A percentile compares a stretch with the other conserved stretches of the same genome.
These are phyloP conservation scores for Plenodomus tracheiphilus DNA, from an alignment of 2,329 filamentous ascomycete genomes.

Conservation along the genomic window DNA sequence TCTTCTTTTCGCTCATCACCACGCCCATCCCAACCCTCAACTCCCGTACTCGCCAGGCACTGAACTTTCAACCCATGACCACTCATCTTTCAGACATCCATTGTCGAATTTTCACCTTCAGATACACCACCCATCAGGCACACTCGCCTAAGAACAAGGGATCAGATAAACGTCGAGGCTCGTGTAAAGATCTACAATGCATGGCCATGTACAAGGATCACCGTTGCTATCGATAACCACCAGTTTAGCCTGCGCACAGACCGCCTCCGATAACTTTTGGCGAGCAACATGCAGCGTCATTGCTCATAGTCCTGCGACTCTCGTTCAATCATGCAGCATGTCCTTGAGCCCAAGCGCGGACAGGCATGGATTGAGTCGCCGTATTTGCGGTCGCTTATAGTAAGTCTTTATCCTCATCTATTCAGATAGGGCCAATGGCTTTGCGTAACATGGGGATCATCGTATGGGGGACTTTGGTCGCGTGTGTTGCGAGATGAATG, in stretches of 20 bases:
- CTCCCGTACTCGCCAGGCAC: slow-evolving; percentile 26
- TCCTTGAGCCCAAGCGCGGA: slow-evolving; percentile 28
- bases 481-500: neutral
- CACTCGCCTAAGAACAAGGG: neutral
- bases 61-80: slow-evolving; percentile 14
- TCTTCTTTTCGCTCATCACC: neutral
- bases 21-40: slow-evolving; percentile 1
- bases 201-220: neutral
- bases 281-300: slow-evolving; percentile 1
- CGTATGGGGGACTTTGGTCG: too few species aligned
- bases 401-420: slow-evolving; percentile 27
- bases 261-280: neutral
- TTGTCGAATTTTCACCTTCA: too few species aligned
- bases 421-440: too few species aligned
- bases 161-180: neutral
- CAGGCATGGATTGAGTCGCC: slow-evolving; percentile 50
- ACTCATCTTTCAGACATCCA: slow-evolving; percentile 15
- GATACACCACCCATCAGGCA: neutral
- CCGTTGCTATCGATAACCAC: neutral
- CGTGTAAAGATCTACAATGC: neutral
- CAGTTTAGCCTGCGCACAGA: neutral
- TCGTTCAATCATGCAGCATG: slow-evolving; percentile 33
- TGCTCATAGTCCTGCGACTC: neutral
- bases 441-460: too few species aligned
- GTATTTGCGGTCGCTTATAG: slow-evolving; percentile 53